A percentile compares a stretch with the other conserved stretches of the same genome.
These are phyloP conservation scores for Mucor piriformis DNA, from an alignment of 371 early-diverging fungal species.

Conservation along the genomic window DNA sequence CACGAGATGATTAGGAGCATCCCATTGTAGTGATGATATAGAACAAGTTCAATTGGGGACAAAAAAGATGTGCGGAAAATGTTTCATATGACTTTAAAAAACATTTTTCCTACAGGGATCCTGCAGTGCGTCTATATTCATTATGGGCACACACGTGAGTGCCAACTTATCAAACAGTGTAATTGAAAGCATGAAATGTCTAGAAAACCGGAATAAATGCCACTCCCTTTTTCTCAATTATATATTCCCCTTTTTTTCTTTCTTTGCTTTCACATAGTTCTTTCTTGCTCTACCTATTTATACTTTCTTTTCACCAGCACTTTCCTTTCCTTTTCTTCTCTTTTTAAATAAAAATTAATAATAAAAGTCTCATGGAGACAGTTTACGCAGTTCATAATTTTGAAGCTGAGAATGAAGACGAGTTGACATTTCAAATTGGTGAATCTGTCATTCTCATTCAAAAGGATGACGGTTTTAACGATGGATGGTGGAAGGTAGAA, in stretches of 20 bases:
- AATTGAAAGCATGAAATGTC: neutral
- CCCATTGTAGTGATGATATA: too few relatives aligned
- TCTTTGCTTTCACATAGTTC: neutral
- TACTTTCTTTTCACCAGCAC: neutral
- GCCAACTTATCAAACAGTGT: neutral
- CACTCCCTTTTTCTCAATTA: neutral
- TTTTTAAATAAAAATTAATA: neutral
- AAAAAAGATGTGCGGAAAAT: too few relatives aligned
- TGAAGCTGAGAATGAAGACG: slow-evolving; percentile 77
- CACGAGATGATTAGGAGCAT: too few relatives aligned
- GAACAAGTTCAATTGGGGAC: too few relatives aligned
- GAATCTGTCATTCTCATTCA: slow-evolving; percentile 77
- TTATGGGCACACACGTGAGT: too few relatives aligned
- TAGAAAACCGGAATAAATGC: neutral
- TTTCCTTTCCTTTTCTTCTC: neutral
- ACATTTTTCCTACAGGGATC: too few relatives aligned
- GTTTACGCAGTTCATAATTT: slow-evolving; percentile 72
- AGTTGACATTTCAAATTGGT: slow-evolving; percentile 70
- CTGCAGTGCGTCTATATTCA: neutral
- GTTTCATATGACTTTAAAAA: too few relatives aligned
- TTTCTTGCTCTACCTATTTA: neutral
- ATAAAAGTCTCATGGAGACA: slow-evolving; percentile 36
- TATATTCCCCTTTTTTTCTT: neutral
- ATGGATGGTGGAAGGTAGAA: slow-evolving; percentile 90
- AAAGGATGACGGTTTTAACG: slow-evolving; percentile 77